Conservation (phyloP, 2,329 filamentous ascomycete genomes). For the Purpureocillium takamizusanense region DNA sequence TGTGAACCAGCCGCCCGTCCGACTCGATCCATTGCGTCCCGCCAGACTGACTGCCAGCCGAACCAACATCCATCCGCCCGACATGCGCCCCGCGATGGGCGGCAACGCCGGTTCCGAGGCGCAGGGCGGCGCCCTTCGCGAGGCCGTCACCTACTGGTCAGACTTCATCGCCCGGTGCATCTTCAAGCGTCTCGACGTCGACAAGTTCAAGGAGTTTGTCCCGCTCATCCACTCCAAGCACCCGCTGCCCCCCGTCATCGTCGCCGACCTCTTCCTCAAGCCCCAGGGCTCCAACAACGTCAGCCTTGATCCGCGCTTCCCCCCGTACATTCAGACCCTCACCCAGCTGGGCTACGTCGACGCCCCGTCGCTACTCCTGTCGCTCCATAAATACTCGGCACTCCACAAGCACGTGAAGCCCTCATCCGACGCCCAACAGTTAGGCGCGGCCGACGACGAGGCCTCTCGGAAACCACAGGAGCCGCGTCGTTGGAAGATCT, state of each 20-base stretch:
- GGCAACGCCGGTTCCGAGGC: conserved; percentile 9
- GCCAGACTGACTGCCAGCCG: too few relatives aligned
- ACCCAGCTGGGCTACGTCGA: conserved; percentile 42
- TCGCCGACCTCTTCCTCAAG: conserved; percentile 51
- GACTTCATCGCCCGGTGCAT: conserved; percentile 43
- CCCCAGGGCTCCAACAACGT: conserved; percentile 38
- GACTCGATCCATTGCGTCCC: too few relatives aligned
- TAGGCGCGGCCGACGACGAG: conserved; percentile 5
- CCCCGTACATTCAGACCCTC: conserved; percentile 50
- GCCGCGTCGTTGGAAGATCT: conserved; percentile 41
- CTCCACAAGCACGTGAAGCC: conserved; percentile 25
- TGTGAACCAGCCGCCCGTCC: too few relatives aligned
- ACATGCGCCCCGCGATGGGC: conserved; percentile 17
- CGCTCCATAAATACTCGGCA: conserved; percentile 49
- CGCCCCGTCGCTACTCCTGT: conserved; percentile 43
- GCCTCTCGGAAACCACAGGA: conserved; percentile 9
- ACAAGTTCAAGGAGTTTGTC: conserved; percentile 43
- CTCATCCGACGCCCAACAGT: neutral
- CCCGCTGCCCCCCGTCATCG: conserved; percentile 38
- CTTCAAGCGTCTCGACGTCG: conserved; percentile 38
- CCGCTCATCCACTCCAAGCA: conserved; percentile 39
- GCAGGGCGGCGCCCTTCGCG: conserved; percentile 14
- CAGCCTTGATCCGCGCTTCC: conserved; percentile 49
- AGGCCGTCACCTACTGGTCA: conserved; percentile 34
- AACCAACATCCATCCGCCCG: too few relatives aligned